Conservation (phyloP, 2,329 filamentous ascomycete genomes). For the Aspergillus alliaceus region DNA sequence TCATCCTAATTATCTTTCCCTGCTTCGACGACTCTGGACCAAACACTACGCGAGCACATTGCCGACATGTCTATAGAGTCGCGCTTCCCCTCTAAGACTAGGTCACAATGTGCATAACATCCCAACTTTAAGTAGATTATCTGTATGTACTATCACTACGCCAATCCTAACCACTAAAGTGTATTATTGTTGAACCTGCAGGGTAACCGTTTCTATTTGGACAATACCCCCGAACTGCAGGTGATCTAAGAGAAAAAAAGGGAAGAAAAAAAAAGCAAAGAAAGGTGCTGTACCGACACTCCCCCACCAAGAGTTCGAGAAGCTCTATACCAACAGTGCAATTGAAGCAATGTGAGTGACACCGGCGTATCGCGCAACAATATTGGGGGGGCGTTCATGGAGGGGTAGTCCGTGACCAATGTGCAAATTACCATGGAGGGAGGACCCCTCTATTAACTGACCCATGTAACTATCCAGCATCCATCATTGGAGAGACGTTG, state of each 20-base stretch:
- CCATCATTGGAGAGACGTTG: background rate
- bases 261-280: too few species aligned
- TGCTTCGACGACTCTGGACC: background rate
- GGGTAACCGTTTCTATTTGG: background rate
- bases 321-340: background rate
- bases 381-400: background rate
- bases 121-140: background rate
- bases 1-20: background rate
- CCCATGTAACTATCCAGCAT: slow-evolving; percentile 3
- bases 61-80: background rate
- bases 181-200: background rate
- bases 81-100: background rate
- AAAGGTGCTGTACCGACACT: too few species aligned
- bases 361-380: slow-evolving; percentile 2
- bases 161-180: background rate
- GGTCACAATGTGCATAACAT: background rate
- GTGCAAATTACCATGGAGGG: background rate
- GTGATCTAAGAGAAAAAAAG: background rate
- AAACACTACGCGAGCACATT: background rate
- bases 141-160: background rate
- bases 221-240: background rate
- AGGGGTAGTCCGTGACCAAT: background rate
- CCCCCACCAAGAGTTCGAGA: background rate
- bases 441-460: background rate
- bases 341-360: background rate